These are phyloP conservation scores for Nakataea oryzae DNA, from an alignment of 2,329 filamentous ascomycete species.

Conservation along the genomic window DNA sequence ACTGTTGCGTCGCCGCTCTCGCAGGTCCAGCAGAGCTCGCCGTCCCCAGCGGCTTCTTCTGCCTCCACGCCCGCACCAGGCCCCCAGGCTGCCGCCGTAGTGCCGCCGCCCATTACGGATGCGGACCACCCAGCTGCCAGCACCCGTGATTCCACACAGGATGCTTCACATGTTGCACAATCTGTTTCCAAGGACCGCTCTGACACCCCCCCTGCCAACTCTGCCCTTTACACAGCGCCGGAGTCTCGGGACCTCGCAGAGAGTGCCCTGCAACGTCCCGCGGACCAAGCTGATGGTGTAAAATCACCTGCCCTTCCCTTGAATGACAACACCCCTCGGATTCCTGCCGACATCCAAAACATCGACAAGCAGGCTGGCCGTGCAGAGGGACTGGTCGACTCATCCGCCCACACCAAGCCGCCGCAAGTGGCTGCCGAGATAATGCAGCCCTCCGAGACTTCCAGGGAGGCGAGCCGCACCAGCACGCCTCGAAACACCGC, in stretches of 20 bases:
- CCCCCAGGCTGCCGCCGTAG: not conserved
- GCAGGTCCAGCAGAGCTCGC: not conserved
- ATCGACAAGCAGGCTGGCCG: not conserved
- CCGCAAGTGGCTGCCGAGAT: not conserved
- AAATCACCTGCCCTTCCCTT: not conserved
- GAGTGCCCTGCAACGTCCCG: not conserved
- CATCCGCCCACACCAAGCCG: not conserved
- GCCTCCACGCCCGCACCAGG: not conserved
- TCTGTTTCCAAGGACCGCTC: not conserved
- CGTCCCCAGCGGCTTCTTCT: not conserved
- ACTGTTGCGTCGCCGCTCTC: not conserved
- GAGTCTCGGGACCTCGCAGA: not conserved
- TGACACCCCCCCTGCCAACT: not conserved
- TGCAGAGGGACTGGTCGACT: not conserved
- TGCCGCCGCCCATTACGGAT: not conserved
- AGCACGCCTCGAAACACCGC: not conserved
- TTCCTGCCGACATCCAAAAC: not conserved
- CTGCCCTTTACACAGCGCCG: not conserved
- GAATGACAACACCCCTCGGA: not conserved
- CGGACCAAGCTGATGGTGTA: not conserved
- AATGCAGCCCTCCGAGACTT: not conserved
- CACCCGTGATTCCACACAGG: not conserved
- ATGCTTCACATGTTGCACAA: not conserved
- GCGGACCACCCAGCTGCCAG: too few species aligned
- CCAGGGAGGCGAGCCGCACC: not conserved